These are phyloP conservation scores for Yarrowia galli DNA, from an alignment of 1,139 yeast species.

Conservation along the genomic window DNA sequence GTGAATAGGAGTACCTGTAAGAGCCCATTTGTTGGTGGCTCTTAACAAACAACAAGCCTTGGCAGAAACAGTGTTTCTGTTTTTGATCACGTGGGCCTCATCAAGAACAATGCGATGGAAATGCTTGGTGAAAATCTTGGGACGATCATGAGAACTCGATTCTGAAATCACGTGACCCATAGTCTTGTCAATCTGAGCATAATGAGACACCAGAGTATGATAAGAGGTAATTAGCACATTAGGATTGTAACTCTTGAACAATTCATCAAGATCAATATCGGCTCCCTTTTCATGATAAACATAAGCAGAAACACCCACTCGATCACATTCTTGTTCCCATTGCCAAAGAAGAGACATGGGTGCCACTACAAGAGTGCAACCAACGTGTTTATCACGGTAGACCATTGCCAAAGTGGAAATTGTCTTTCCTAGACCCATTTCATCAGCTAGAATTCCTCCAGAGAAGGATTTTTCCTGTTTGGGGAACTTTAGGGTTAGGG, in stretches of 20 bases:
- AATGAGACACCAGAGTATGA: constrained; percentile 85
- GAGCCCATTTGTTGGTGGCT: constrained; percentile 78
- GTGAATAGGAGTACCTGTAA: constrained; percentile 95
- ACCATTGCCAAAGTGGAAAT: constrained; percentile 80
- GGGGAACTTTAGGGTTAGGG: constrained; percentile 74
- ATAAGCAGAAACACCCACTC: constrained; percentile 17
- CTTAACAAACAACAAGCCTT: constrained; percentile 73
- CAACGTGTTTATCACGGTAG: constrained; percentile 53
- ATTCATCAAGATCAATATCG: constrained; percentile 55
- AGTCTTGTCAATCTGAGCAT: constrained; percentile 47
- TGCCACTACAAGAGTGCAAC: constrained; percentile 80
- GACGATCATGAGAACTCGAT: constrained; percentile 43
- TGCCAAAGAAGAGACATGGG: constrained; percentile 92
- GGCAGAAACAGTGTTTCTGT: constrained; percentile 79
- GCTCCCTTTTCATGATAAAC: constrained; percentile 43
- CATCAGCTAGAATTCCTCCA: constrained; percentile 97
- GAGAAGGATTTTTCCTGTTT: constrained; percentile 57
- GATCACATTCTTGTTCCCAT: constrained; percentile 76
- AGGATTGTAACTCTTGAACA: constrained; percentile 60
- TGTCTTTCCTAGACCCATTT: constrained; percentile 96
- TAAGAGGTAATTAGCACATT: constrained; percentile 84
- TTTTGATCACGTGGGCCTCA: constrained; percentile 91
- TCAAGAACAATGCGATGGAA: constrained; percentile 84
- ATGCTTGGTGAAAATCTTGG: constrained; percentile 62
- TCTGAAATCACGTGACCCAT: constrained; percentile 40